Evolutionary conservation across 75 land plant species (phyloP), one percentile per base, ranked within the genome.

Genomic region (Picea glauca): DNA sequence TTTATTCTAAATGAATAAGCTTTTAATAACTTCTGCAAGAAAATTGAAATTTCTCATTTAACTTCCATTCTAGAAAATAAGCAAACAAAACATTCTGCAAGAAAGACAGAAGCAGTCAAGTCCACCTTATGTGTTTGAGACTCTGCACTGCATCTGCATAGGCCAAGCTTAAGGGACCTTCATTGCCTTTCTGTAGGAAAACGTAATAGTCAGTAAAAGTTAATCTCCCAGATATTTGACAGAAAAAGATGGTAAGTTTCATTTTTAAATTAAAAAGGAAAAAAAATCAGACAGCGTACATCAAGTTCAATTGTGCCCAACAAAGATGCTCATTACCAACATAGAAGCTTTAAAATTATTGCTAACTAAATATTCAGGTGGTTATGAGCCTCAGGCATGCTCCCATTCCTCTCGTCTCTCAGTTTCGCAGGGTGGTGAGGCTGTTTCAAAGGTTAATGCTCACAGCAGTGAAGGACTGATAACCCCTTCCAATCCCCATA

Each of bases 61-160:
- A 63, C 32, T n/a, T 63, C 32, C 32, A 63, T n/a, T 63, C 32
- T 31, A 63, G 66, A 26, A 26, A 31, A 40, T 46, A 70, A 35
- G n/a, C n/a, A n/a, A n/a, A 8, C 23, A 70, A 50, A 50, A 50
- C 12, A 50, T 50, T 18, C 50, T 8, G 73, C n/a, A 70, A n/a
- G 50, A 70, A 70, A 43, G 54, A 70, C 54, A 9, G n/a, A 43
- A 70, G 9, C n/a, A 70, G 26, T 70, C 21, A 20, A 43, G 7
- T 58, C 79, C 82, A 96, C 98, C 93, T 93, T 58, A 91, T 78
- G 76, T 87, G 74, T 72, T 88, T 82, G 63, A 98, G 83, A 38
- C 88, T 90, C 83, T 98, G 85, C 94, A 93, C 88, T 40, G 93
- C 94, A 78, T 86, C 80, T 58, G 91, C 93, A 84, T 63, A 98